These are phyloP conservation scores for Hypoxylon crocopeplum DNA, from an alignment of 495 filamentous ascomycete species.

Conservation along the genomic window DNA sequence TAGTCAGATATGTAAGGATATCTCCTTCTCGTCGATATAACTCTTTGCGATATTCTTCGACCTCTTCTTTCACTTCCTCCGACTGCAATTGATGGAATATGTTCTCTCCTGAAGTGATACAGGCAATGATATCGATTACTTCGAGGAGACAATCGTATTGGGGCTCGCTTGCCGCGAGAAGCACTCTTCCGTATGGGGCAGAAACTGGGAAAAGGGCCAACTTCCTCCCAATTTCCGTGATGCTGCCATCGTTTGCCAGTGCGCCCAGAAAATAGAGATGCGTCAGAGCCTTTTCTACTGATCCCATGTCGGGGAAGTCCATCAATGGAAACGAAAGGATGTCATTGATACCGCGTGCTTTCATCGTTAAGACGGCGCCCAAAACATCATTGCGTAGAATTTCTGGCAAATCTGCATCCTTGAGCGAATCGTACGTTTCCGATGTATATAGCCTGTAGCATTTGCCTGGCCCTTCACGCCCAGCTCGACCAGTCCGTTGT, in stretches of 20 bases:
- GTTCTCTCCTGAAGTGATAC: slow-evolving; percentile 82
- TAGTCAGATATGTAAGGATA: slow-evolving; percentile 82
- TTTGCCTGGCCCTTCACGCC: slow-evolving; percentile 87
- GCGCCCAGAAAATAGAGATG: slow-evolving; percentile 81
- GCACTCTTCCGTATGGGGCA: slow-evolving; percentile 78
- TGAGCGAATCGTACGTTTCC: slow-evolving; percentile 70
- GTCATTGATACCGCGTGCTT: slow-evolving; percentile 85
- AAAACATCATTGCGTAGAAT: slow-evolving; percentile 90
- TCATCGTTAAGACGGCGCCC: slow-evolving; percentile 89
- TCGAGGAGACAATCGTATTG: slow-evolving; percentile 76
- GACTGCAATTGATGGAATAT: slow-evolving; percentile 82
- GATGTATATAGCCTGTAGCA: slow-evolving; percentile 93
- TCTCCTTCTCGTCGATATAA: slow-evolving; percentile 86
- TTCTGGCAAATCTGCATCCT: slow-evolving; percentile 81
- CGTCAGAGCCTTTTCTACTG: slow-evolving; percentile 82
- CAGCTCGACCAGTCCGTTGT: slow-evolving; percentile 90
- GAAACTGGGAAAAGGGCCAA: slow-evolving; percentile 85
- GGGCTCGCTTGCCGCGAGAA: slow-evolving; percentile 78
- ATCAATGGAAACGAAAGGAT: slow-evolving; percentile 85
- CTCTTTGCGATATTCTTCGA: slow-evolving; percentile 73
- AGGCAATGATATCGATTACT: slow-evolving; percentile 89
- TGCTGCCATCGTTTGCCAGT: slow-evolving; percentile 71
- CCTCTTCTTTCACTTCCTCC: slow-evolving; percentile 82
- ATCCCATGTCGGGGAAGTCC: slow-evolving; percentile 76
- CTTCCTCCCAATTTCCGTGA: slow-evolving; percentile 75